A percentile compares a stretch with the other conserved stretches of the same genome.
phyloP scores from a whole-genome alignment of 768 basidiomycete species.

The Sporobolomyces roseus region DNA sequence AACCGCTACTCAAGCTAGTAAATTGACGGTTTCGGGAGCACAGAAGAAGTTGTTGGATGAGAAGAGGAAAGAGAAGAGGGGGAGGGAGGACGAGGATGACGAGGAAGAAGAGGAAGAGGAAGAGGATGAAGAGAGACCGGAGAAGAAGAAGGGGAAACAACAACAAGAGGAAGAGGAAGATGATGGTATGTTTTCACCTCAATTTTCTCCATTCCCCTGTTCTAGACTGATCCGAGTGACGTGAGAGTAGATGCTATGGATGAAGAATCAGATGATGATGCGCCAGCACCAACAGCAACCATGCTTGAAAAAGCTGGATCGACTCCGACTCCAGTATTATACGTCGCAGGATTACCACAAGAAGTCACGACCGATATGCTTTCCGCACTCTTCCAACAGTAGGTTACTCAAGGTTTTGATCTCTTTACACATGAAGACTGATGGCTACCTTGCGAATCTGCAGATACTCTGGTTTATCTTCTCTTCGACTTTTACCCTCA shows the following conservation, averaged over 20 bases:
- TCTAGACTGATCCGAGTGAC: not conserved
- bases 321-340: conserved; percentile 52
- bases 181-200: conserved; percentile 42
- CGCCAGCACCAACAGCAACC: conserved; percentile 52
- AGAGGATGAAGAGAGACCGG: no score
- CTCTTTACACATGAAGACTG: not conserved
- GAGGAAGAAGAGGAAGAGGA: not conserved
- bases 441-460: not conserved
- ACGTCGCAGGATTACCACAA: conserved; percentile 81
- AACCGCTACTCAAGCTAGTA: conserved; percentile 41
- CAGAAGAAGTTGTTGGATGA: conserved; percentile 47
- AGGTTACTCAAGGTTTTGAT: conserved; percentile 48
- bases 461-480: conserved; percentile 80
- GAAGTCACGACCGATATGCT: conserved; percentile 85
- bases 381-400: conserved; percentile 87
- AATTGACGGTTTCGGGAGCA: conserved; percentile 51
- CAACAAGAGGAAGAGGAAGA: not conserved
- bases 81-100: no score
- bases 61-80: no score
- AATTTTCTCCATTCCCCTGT: no score
- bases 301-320: conserved; percentile 54
- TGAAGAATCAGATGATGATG: conserved; percentile 45
- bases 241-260: conserved; percentile 31
- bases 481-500: conserved; percentile 62
- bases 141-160: conserved; percentile 54